These are phyloP conservation scores for Neonectria sp. DNA, from an alignment of 2,329 filamentous ascomycete genomes.

Conservation along the genomic window DNA sequence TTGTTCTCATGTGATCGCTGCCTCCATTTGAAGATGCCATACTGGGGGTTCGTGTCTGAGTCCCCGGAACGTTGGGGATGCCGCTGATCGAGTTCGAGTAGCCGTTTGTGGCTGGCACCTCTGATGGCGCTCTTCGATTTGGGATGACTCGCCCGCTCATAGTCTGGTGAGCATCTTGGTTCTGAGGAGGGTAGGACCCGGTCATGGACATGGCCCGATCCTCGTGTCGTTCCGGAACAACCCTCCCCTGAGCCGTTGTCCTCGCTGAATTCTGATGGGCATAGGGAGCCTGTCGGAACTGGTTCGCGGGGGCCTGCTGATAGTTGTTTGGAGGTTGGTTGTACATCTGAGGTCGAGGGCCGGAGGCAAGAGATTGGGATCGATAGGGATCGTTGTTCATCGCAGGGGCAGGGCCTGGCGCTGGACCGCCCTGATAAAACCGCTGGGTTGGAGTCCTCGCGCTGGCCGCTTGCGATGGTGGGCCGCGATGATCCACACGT, in stretches of 20 bases:
- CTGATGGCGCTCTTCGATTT: slow-evolving; percentile 68
- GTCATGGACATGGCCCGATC: slow-evolving; percentile 98
- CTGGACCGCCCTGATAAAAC: slow-evolving; percentile 72
- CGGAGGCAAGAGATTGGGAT: slow-evolving; percentile 91
- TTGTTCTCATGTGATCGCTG: slow-evolving; percentile 73
- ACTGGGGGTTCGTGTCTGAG: slow-evolving; percentile 72
- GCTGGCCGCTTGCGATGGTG: slow-evolving; percentile 59
- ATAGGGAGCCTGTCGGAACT: slow-evolving; percentile 83
- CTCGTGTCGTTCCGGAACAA: slow-evolving; percentile 92
- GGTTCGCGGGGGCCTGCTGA: slow-evolving; percentile 77
- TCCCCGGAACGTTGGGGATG: slow-evolving; percentile 64
- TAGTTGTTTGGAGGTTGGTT: slow-evolving; percentile 74
- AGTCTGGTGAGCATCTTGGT: slow-evolving; percentile 87
- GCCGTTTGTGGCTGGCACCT: slow-evolving; percentile 56
- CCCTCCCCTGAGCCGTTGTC: slow-evolving; percentile 91
- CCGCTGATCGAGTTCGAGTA: slow-evolving; percentile 54
- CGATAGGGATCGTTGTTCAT: slow-evolving; percentile 89
- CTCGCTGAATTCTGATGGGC: slow-evolving; percentile 76
- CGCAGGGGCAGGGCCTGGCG: slow-evolving; percentile 77
- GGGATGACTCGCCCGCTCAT: slow-evolving; percentile 95
- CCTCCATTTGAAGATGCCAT: slow-evolving; percentile 70
- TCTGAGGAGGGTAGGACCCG: slow-evolving; percentile 77
- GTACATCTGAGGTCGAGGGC: slow-evolving; percentile 81
- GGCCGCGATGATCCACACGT: slow-evolving; percentile 75
- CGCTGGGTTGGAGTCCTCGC: slow-evolving; percentile 66